These are phyloP conservation scores for Mycogone perniciosa DNA, from an alignment of 2,329 filamentous ascomycete species.

Conservation along the genomic window DNA sequence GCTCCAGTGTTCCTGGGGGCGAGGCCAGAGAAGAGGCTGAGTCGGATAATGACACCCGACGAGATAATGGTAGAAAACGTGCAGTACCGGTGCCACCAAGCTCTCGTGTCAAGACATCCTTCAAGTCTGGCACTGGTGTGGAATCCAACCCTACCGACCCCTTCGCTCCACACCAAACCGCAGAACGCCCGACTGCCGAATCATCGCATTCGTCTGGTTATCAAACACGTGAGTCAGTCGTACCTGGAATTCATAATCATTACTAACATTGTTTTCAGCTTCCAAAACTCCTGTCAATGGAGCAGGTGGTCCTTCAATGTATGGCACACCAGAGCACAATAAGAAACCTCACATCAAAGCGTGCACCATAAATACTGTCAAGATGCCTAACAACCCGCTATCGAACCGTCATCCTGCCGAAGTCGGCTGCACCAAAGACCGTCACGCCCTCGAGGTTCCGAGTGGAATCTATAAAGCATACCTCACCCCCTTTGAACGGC, in stretches of 20 bases:
- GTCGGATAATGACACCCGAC: neutral
- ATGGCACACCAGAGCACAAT: slow-evolving; percentile 28
- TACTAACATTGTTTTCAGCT: slow-evolving; percentile 2
- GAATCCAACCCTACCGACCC: neutral
- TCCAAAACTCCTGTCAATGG: slow-evolving; percentile 1
- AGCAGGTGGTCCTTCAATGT: slow-evolving; percentile 39
- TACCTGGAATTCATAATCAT: neutral
- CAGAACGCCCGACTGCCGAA: neutral
- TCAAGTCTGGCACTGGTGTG: slow-evolving; percentile 11
- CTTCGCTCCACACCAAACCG: neutral
- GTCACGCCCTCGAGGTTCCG: slow-evolving; percentile 17
- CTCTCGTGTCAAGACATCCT: slow-evolving; percentile 1
- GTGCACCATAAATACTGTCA: slow-evolving; percentile 8
- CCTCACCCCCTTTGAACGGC: slow-evolving; percentile 34
- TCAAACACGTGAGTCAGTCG: slow-evolving; percentile 1
- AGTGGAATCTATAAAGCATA: slow-evolving; percentile 26
- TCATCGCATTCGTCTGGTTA: neutral
- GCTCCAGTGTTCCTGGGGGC: slow-evolving; percentile 25
- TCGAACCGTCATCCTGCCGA: slow-evolving; percentile 13
- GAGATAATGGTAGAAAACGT: neutral
- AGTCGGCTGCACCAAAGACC: slow-evolving; percentile 9
- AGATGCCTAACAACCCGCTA: neutral
- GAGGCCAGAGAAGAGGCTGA: slow-evolving; percentile 9
- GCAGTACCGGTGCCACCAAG: slow-evolving; percentile 5
- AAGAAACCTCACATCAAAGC: slow-evolving; percentile 10